Conservation (phyloP, 2,329 filamentous ascomycete genomes). For the Bipolaris zeicola region DNA sequence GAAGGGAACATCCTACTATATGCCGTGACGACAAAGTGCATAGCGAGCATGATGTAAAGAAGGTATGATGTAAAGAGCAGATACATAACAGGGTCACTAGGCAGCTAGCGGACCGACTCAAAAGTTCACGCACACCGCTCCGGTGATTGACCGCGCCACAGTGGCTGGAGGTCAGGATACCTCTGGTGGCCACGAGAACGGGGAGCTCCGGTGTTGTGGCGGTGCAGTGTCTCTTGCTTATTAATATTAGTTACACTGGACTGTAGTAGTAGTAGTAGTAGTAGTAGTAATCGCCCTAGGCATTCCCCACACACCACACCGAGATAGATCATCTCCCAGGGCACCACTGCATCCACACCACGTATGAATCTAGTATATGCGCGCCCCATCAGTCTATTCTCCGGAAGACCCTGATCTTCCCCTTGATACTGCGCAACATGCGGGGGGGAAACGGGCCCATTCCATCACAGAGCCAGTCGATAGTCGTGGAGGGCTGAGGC, state of each 20-base stretch:
- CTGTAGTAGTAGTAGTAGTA: no score
- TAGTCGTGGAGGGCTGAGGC: constrained; percentile 6
- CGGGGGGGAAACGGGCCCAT: constrained; percentile 8
- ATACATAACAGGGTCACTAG: background rate
- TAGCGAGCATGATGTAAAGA: constrained; percentile 1
- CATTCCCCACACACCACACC: background rate
- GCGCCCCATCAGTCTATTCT: constrained; percentile 5
- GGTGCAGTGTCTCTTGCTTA: background rate
- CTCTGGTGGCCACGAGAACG: background rate
- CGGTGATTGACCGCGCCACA: constrained; percentile 1
- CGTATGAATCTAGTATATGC: constrained; percentile 10
- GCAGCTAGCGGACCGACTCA: constrained; percentile 1
- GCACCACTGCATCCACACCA: constrained; percentile 7
- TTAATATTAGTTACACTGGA: background rate
- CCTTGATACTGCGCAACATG: constrained; percentile 1
- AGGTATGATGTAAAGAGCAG: constrained; percentile 4
- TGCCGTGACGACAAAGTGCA: background rate
- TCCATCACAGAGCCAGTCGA: constrained; percentile 6
- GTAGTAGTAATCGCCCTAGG: background rate
- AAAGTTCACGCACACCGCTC: constrained; percentile 11
- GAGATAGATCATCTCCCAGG: background rate
- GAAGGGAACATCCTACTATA: background rate
- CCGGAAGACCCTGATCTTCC: constrained; percentile 15
- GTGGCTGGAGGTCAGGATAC: background rate
- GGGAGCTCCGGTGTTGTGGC: background rate